Conservation (phyloP, 192 early-diverging fungal species). For the Coemansia sp. region DNA sequence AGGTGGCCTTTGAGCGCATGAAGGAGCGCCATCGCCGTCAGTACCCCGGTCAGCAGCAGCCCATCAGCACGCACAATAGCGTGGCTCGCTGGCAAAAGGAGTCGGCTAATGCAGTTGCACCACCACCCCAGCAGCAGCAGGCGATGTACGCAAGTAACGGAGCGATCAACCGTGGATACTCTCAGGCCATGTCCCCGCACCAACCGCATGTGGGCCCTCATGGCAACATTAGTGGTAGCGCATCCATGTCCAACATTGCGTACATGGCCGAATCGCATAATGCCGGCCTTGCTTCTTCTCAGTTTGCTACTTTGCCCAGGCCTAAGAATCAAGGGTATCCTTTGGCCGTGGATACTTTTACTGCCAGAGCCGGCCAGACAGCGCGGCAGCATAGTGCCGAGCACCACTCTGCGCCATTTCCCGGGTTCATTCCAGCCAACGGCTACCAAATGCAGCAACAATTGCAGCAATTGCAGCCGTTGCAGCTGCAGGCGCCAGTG, state of each 20-base stretch:
- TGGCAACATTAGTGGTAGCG: background rate
- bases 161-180: constrained; percentile 24
- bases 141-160: constrained; percentile 21
- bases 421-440: background rate
- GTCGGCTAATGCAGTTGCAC: constrained; percentile 9
- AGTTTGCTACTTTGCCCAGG: background rate
- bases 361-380: background rate
- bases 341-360: constrained; percentile 14
- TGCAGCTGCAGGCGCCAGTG: constrained; percentile 9
- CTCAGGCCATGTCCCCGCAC: background rate
- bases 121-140: constrained; percentile 15
- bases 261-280: constrained; percentile 6
- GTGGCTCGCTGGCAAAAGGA: constrained; percentile 48
- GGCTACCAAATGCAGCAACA: constrained; percentile 16
- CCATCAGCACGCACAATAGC: constrained; percentile 12
- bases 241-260: constrained; percentile 44
- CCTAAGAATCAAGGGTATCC: constrained; percentile 7
- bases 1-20: constrained; percentile 55
- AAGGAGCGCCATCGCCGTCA: constrained; percentile 53
- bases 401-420: background rate
- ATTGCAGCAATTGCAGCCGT: constrained; percentile 2
- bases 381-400: background rate
- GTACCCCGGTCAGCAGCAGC: constrained; percentile 18
- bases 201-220: background rate
- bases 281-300: background rate